These are phyloP conservation scores for Xylaria longipes DNA, from an alignment of 495 filamentous ascomycete genomes.

Conservation along the genomic window DNA sequence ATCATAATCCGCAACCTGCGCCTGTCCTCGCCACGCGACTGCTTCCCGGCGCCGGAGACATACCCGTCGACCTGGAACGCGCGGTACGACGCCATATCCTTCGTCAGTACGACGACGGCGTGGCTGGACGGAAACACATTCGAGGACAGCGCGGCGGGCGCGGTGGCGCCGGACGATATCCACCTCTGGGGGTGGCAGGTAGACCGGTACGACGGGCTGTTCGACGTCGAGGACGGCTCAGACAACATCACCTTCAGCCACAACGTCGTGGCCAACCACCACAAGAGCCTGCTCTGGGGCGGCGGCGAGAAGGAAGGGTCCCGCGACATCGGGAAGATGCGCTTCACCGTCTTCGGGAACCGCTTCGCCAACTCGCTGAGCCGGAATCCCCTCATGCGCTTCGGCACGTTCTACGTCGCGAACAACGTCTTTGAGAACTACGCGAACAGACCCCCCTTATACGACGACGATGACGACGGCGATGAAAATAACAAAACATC, in stretches of 20 bases:
- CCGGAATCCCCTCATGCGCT: conserved; percentile 34
- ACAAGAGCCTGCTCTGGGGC: conserved; percentile 34
- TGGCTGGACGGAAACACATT: conserved; percentile 34
- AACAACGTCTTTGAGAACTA: conserved; percentile 21
- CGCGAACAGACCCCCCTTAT: not conserved
- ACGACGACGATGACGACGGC: not conserved
- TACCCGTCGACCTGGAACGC: conserved; percentile 33
- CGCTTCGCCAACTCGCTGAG: conserved; percentile 29
- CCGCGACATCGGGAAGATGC: conserved; percentile 33
- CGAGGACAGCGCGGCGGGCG: conserved; percentile 12
- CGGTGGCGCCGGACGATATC: conserved; percentile 17
- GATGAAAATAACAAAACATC: not conserved
- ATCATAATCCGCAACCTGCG: conserved; percentile 30
- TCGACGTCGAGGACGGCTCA: conserved; percentile 33
- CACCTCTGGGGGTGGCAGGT: conserved; percentile 26
- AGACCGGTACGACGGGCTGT: conserved; percentile 31
- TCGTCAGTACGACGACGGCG: conserved; percentile 27
- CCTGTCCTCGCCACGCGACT: conserved; percentile 29
- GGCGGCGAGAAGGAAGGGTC: conserved; percentile 31
- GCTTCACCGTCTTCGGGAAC: conserved; percentile 35
- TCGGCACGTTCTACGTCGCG: conserved; percentile 32
- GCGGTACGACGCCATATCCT: conserved; percentile 32
- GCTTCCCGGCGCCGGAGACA: conserved; percentile 33
- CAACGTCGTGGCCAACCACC: conserved; percentile 34
- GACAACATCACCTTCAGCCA: conserved; percentile 36